A percentile compares a stretch with the other conserved stretches of the same genome.
Evolutionary conservation across 768 basidiomycete species (phyloP).

Genomic region (Russula brevipes): DNA sequence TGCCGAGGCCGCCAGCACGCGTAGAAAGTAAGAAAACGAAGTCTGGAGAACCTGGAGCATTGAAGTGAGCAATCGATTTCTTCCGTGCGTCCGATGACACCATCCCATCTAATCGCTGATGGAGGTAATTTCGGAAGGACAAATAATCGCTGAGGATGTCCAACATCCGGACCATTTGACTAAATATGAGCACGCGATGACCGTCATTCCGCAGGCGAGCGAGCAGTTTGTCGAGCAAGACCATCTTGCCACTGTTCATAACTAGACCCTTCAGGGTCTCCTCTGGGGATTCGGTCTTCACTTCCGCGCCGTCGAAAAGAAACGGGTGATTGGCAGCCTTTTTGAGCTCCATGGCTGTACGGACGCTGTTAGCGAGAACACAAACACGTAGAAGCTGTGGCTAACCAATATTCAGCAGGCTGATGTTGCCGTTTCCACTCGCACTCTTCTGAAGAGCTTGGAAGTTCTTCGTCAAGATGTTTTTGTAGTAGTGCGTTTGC

Average conservation of each 20-base stretch:
- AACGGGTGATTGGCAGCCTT: conserved; percentile 98
- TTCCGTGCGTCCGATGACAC: conserved; percentile 90
- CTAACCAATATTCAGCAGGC: conserved; percentile 88
- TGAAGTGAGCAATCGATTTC: conserved; percentile 96
- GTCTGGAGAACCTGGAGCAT: conserved; percentile 85
- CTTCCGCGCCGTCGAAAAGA: conserved; percentile 94
- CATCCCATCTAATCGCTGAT: conserved; percentile 94
- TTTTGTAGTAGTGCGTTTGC: conserved; percentile 98
- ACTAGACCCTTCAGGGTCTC: conserved; percentile 93
- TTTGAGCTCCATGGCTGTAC: conserved; percentile 92
- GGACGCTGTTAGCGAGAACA: background rate
- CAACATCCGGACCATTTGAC: conserved; percentile 98
- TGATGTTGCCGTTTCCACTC: conserved; percentile 85
- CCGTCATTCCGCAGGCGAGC: conserved; percentile 82
- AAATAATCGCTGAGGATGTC: conserved; percentile 99
- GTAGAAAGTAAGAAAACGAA: conserved; percentile 97
- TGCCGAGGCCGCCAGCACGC: conserved; percentile 93
- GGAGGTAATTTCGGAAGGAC: conserved; percentile 79
- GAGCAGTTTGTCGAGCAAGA: conserved; percentile 95
- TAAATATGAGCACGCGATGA: conserved; percentile 97
- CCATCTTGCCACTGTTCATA: conserved; percentile 98
- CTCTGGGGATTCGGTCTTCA: conserved; percentile 52
- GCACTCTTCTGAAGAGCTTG: conserved; percentile 86
- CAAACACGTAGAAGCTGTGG: conserved; percentile 8
- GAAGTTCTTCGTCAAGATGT: conserved; percentile 97